These are phyloP conservation scores for Cicer cuneatum DNA, from an alignment of 306 rosid genomes.

Conservation along the genomic window DNA sequence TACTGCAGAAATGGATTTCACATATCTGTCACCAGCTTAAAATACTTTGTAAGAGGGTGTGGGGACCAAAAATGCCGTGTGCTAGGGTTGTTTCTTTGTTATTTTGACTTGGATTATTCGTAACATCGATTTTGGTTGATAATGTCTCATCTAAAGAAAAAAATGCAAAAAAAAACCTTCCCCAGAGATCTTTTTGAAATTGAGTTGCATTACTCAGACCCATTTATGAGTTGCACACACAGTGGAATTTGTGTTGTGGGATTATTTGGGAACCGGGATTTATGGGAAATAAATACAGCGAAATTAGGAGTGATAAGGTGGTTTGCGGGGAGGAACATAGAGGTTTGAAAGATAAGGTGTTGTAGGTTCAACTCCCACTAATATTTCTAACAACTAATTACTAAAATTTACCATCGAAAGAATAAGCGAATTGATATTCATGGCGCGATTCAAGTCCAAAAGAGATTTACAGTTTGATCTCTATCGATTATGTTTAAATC, in stretches of 20 bases:
- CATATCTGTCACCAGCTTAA: slow-evolving; percentile 9
- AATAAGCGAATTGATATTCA: not conserved
- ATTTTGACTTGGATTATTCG: too few relatives aligned
- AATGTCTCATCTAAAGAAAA: not conserved
- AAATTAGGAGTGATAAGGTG: not conserved
- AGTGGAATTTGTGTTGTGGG: too few relatives aligned
- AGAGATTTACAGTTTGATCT: not conserved
- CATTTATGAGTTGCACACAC: not conserved
- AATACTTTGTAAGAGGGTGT: too few relatives aligned
- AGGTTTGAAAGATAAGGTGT: not conserved
- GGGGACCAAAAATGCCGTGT: too few relatives aligned
- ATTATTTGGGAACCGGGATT: too few relatives aligned
- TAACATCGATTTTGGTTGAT: too few relatives aligned
- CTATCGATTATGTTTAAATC: not conserved
- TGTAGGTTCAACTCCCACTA: not conserved
- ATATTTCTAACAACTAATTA: not conserved
- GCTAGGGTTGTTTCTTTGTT: slow-evolving; percentile 9
- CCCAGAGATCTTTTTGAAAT: not conserved
- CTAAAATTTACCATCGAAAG: not conserved
- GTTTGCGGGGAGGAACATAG: not conserved
- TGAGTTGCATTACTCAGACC: not conserved
- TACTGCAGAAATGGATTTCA: not conserved
- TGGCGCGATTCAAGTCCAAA: not conserved
- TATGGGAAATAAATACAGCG: too few relatives aligned
- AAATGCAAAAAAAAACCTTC: not conserved